These are phyloP conservation scores for Pseudocercospora cruenta DNA, from an alignment of 2,329 filamentous ascomycete species.

Conservation along the genomic window DNA sequence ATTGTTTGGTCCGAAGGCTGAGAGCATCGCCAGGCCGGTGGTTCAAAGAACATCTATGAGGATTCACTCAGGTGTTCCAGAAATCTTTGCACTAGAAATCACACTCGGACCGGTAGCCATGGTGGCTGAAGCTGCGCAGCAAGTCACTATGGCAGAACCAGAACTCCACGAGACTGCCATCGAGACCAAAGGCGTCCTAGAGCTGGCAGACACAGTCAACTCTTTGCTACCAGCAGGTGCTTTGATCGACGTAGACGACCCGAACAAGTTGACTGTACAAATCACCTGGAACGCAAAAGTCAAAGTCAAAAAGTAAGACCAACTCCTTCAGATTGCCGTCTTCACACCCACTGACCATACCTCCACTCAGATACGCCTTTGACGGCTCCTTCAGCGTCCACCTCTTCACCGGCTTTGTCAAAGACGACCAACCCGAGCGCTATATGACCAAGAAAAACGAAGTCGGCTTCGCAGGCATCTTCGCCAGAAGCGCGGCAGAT, in stretches of 20 bases:
- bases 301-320: neutral
- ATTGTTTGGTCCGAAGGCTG: neutral
- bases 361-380: neutral
- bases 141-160: neutral
- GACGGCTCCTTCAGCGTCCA: conserved; percentile 1
- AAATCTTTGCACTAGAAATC: neutral
- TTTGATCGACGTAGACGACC: neutral
- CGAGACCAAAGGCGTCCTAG: neutral
- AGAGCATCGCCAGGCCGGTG: neutral
- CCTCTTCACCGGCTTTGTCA: neutral
- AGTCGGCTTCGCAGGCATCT: neutral
- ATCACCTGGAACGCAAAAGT: conserved; percentile 1
- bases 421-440: neutral
- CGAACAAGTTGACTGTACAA: neutral
- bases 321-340: neutral
- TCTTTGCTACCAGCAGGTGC: neutral
- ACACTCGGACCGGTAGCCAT: neutral
- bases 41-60: neutral
- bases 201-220: neutral
- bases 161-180: neutral
- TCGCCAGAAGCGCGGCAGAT: neutral
- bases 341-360: neutral
- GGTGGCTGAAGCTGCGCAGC: neutral
- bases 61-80: neutral
- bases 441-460: conserved; percentile 1